Evolutionary conservation across 2,329 filamentous ascomycete genomes (phyloP), one percentile per base, ranked within the genome.

Genomic region (Alternaria rosae): DNA sequence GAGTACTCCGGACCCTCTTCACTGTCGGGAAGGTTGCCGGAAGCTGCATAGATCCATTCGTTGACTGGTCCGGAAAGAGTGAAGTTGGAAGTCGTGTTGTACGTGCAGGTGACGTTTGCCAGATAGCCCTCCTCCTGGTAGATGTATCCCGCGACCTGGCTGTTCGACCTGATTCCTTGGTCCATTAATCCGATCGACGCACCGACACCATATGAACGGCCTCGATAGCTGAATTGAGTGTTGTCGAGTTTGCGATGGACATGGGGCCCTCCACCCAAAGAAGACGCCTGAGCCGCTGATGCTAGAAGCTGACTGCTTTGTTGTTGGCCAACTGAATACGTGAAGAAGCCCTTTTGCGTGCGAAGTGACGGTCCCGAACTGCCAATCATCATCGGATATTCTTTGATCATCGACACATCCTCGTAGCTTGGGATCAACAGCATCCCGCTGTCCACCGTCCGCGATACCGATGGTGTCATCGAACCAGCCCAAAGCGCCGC

Each of bases 121-220:
- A 67, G 25, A 44, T 80, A 81, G 15, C 78, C 78, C 23, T 64
- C 32, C 52, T 82, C 79, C 50, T 76, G 66, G 38, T 76, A 81
- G 10, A 62, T 59, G 61, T 80, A 81, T 11, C 66, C 66, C 5
- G 67, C 69, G 13, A 65, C 68, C 25, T 69, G 66, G 10, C 13
- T 55, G 41, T 69, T 65, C 17, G 67, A 65, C 11, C 58, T 50
- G 6, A 75, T 71, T 4, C 35, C 21, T 10, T 61, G 51, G 43
- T 75, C 72, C 43, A 64, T 68, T 5, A 75, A 61, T 12, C 71
- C 70, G 8, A 79, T 73, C n/a, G 82, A 76, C 48, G 79, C 79
- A 57, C 80, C 81, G 20, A 82, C 80, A 68, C 81, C 81, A 68
- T 82, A 82, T 1, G 80, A 78, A 67, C 82, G 78, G 47, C 71